Evolutionary conservation across 75 land plant genomes (phyloP), one percentile per base, ranked within the genome.

Genomic region (Cupressus sempervirens): DNA sequence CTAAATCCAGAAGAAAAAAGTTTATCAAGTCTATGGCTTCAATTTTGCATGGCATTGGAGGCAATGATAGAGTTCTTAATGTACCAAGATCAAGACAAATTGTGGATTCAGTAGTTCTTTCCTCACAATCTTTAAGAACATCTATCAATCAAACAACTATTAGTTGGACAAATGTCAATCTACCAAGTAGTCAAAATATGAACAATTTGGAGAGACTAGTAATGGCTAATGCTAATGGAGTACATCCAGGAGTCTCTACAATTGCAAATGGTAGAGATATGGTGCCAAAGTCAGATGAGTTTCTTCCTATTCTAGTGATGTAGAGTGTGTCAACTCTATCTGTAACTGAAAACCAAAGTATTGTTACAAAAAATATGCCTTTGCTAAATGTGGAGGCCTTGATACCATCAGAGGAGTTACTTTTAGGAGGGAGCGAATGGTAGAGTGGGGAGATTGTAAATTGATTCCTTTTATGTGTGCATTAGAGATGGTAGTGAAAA

Each of bases 341-440:
- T 48, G 88, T 53, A 12, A 81, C 56, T 14, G 68, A 76, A 62
- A 68, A 7, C 9, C 82, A 53, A 30, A 48, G 81, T 54, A 2
- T 40, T 10, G 76, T 83, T 36, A 2, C 81, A 80, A 84, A 34
- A 4, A 13, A 14, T 74, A 86, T 48, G 58, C 52, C 70, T 75
- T 1, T 53, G 34, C 36, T 88, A 7, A 90, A 84, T 4, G 87
- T 85, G 45, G 95, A 92, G 56, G 93, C n/a, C n/a, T n/a, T n/a
- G n/a, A n/a, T n/a, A n/a, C n/a, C n/a, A n/a, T n/a, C n/a, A n/a
- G n/a, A n/a, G n/a, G n/a, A n/a, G n/a, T n/a, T n/a, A n/a, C n/a
- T n/a, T n/a, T n/a, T n/a, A n/a, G n/a, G n/a, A n/a, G n/a, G n/a
- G n/a, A n/a, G n/a, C n/a, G n/a, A n/a, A n/a, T n/a, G n/a, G n/a